These are phyloP conservation scores for Hymenochaete sp. DNA, from an alignment of 1,284 basidiomycete genomes.

Conservation along the genomic window DNA sequence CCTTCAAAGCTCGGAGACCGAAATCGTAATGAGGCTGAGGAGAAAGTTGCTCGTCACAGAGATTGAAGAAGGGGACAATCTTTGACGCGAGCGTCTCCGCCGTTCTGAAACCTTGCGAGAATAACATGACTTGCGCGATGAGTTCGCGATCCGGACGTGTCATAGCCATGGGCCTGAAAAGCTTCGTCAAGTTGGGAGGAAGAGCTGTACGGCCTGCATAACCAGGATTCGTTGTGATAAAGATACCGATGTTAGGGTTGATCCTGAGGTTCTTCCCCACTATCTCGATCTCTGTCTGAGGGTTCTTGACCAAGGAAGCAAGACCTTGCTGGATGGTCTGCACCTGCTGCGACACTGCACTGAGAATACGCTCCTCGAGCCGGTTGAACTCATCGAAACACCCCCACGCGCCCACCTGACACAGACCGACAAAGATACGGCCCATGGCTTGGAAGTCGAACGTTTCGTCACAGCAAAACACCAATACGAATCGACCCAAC, in stretches of 20 bases:
- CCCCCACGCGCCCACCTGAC: conserved; percentile 99
- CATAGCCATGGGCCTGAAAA: conserved; percentile 98
- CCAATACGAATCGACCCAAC: conserved; percentile 93
- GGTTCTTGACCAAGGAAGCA: conserved; percentile 69
- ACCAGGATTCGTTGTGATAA: conserved; percentile 96
- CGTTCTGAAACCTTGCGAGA: conserved; percentile 98
- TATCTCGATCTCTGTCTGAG: conserved; percentile 87
- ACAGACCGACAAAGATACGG: conserved; percentile 96
- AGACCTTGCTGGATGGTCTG: conserved; percentile 98
- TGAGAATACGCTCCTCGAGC: conserved; percentile 94
- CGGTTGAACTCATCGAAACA: conserved; percentile 99
- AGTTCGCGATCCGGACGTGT: conserved; percentile 96
- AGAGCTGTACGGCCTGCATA: conserved; percentile 97
- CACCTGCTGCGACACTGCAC: conserved; percentile 98
- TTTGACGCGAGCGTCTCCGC: conserved; percentile 95
- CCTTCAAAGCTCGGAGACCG: conserved; percentile 94
- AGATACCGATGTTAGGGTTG: conserved; percentile 92
- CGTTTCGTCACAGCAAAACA: conserved; percentile 99
- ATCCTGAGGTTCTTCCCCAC: conserved; percentile 92
- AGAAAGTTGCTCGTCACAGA: conserved; percentile 95
- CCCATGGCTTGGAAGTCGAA: conserved; percentile 99
- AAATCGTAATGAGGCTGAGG: conserved; percentile 99
- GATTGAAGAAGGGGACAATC: conserved; percentile 98
- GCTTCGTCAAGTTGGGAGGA: conserved; percentile 92
- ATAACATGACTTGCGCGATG: conserved; percentile 98